Percentiles rank a stretch among this genome's conserved stretches.
phyloP scores from a whole-genome alignment of 192 early-diverging fungal genomes.

The Backusella tarrabulga region DNA sequence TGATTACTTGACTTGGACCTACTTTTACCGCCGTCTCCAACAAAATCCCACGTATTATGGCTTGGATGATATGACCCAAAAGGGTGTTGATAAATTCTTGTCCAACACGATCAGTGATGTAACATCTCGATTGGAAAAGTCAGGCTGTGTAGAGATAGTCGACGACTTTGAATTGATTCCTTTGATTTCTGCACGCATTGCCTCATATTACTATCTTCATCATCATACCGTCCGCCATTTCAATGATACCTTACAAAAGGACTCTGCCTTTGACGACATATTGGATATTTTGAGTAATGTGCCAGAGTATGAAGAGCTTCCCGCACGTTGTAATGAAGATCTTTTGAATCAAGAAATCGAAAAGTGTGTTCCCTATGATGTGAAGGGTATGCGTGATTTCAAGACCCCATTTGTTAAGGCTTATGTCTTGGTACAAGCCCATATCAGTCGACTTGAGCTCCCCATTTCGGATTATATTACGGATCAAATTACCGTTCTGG shows the following conservation, averaged over 20 bases:
- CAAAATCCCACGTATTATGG: constrained; percentile 98
- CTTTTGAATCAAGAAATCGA: constrained; percentile 83
- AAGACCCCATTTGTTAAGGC: constrained; percentile 91
- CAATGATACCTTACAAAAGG: constrained; percentile 50
- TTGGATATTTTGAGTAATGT: constrained; percentile 80
- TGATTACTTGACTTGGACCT: constrained; percentile 96
- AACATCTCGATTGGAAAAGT: constrained; percentile 62
- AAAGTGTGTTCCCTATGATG: constrained; percentile 62
- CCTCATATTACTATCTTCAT: constrained; percentile 90
- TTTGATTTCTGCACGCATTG: constrained; percentile 79
- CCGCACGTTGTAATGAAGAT: constrained; percentile 96
- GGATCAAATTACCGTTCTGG: constrained; percentile 87
- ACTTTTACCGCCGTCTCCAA: constrained; percentile 87
- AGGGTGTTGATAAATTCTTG: constrained; percentile 71
- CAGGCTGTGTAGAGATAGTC: constrained; percentile 71
- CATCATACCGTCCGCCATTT: constrained; percentile 78
- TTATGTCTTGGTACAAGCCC: constrained; percentile 85
- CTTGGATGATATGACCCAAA: constrained; percentile 67
- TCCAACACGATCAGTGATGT: constrained; percentile 77
- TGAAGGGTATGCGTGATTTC: constrained; percentile 59
- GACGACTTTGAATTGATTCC: constrained; percentile 68
- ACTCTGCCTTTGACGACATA: constrained; percentile 55
- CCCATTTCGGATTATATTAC: constrained; percentile 91
- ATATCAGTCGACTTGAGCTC: constrained; percentile 75
- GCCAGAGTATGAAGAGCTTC: constrained; percentile 87